Base-by-base conservation (phyloP, 2,329 filamentous ascomycete genomes). In the Trichophyton verrucosum region DNA sequence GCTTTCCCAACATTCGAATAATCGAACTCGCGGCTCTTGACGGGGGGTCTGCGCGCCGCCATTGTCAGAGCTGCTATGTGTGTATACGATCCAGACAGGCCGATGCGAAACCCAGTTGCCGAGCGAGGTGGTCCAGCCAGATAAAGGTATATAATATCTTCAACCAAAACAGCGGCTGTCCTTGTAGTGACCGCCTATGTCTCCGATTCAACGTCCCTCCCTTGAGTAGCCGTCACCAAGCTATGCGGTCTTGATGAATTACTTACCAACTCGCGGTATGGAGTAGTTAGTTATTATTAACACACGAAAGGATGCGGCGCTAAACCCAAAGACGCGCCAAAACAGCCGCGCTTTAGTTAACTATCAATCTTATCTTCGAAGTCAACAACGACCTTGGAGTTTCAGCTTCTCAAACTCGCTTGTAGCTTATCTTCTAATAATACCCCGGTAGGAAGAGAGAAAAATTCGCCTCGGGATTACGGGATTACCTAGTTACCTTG, bases 1-100 rank as follows among this genome's bases (percentile, higher is more conserved):
- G 71, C 70, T 63, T 74, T 77, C 40, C 77, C 77, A 57, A 79
- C 71, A 64, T 77, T 76, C 44, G 76, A 76, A 64, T 76, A 79
- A 64, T 79, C 76, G 65, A 74, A 74, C 59, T 77, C 75, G 69
- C 76, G 76, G 62, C 72, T 66, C 67, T 76, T 77, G 44, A 57
- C 36, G 56, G 71, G 69, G 61, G 71, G 72, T 65, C 75, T 70
- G 63, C 72, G 71, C 68, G 74, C 73, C 66, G 62, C 62, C 62
- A 63, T 63, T n/a, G 27, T 36, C 11, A 15, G 4, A 36, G 51
- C 27, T 38, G 9, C 33, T 9, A 13, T 38, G 33, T 38, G 33
- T 36, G 51, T 36, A 36, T 55, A 36, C n/a, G 33, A 55, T 15
- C n/a, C 15, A 15, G 24, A 30, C 27, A 30, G 22, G 27, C 13